phyloP scores from a whole-genome alignment of 768 basidiomycete species.

The Trichaptum fuscoviolaceum region DNA sequence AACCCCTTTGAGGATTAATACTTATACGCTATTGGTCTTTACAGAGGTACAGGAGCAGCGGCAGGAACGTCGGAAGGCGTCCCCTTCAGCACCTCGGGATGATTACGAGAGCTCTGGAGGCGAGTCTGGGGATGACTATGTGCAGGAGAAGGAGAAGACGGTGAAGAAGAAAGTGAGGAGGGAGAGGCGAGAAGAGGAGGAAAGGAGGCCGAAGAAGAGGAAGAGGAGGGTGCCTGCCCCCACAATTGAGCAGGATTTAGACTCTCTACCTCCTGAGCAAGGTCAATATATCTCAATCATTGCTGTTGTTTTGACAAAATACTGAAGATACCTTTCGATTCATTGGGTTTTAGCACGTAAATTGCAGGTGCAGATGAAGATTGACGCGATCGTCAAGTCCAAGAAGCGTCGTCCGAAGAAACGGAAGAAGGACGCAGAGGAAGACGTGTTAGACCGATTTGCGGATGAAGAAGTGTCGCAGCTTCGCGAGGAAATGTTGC shows the following conservation, averaged over 20 bases:
- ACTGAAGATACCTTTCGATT: neutral
- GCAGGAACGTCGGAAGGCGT: conserved; percentile 29
- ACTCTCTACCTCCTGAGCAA: conserved; percentile 70
- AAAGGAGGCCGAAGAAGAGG: conserved; percentile 46
- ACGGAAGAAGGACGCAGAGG: conserved; percentile 68
- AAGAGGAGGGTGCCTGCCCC: conserved; percentile 42
- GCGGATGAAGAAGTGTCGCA: conserved; percentile 89
- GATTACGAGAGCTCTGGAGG: conserved; percentile 34
- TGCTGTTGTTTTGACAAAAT: neutral
- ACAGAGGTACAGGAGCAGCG: conserved; percentile 41
- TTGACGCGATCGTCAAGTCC: conserved; percentile 83
- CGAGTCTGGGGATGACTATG: conserved; percentile 53
- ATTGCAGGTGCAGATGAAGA: conserved; percentile 70
- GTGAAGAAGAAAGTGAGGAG: conserved; percentile 25
- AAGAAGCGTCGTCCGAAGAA: conserved; percentile 65
- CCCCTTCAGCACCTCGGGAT: conserved; percentile 22
- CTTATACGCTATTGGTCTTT: conserved; percentile 11
- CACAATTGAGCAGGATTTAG: conserved; percentile 55
- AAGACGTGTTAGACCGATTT: conserved; percentile 77
- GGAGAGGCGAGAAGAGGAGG: conserved; percentile 23
- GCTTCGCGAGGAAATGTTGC: conserved; percentile 85
- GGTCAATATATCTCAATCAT: conserved; percentile 37
- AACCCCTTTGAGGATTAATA: conserved; percentile 7
- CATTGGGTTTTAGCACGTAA: conserved; percentile 59
- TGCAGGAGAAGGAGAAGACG: conserved; percentile 22